These are phyloP conservation scores for Dictyostelium capitatum DNA, from an alignment of 78 protist species.

Conservation along the genomic window DNA sequence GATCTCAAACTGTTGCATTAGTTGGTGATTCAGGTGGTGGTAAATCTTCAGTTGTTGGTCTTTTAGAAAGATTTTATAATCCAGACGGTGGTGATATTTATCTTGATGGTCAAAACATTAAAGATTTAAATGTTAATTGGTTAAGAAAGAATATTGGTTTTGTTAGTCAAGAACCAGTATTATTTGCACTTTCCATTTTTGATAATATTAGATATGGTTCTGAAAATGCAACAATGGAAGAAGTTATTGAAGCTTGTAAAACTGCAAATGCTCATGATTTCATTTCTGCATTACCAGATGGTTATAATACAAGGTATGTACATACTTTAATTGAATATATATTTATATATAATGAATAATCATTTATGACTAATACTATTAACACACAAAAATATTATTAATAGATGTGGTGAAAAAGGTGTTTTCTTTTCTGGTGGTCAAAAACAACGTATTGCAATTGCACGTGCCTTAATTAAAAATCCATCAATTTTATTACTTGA, in stretches of 20 bases:
- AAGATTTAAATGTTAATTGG: constrained; percentile 40
- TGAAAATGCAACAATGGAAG: constrained; percentile 73
- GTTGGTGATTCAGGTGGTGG: constrained; percentile 93
- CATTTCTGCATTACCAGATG: constrained; percentile 85
- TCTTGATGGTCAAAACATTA: constrained; percentile 69
- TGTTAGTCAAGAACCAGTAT: constrained; percentile 93
- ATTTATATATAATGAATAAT: no score
- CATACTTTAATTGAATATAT: no score
- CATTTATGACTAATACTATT: no score
- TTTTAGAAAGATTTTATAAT: constrained; percentile 74
- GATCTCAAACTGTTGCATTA: constrained; percentile 90
- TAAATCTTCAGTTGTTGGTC: constrained; percentile 82
- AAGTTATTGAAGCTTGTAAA: constrained; percentile 88
- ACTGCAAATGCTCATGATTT: constrained; percentile 95
- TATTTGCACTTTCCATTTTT: constrained; percentile 89
- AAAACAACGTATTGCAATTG: constrained; percentile 93
- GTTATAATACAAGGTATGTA: constrained; percentile 87
- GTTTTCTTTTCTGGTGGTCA: constrained; percentile 94
- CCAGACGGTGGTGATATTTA: constrained; percentile 27
- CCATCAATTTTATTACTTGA: constrained; percentile 97
- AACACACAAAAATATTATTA: constrained; percentile 77
- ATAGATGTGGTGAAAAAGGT: constrained; percentile 92
- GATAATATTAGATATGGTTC: constrained; percentile 93
- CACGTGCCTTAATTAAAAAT: constrained; percentile 95
- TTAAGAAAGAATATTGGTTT: constrained; percentile 79